Conservation (phyloP, 768 basidiomycete species). For the Podaxis rugospora region DNA sequence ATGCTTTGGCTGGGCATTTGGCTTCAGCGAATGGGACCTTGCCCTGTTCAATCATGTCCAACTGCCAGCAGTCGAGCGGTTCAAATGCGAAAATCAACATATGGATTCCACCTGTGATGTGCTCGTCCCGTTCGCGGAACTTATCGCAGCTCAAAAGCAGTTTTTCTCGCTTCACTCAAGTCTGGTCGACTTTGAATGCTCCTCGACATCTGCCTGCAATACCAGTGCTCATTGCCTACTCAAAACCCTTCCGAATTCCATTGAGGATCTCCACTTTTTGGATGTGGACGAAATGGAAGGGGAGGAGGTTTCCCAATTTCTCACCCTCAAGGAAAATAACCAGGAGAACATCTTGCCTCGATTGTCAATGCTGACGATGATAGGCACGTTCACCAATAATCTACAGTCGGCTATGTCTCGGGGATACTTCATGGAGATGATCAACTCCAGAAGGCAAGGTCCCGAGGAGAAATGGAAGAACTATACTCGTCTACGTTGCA, state of each 20-base stretch:
- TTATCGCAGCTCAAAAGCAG: background rate
- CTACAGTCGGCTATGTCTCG: background rate
- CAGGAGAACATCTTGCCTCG: background rate
- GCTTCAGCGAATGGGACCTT: background rate
- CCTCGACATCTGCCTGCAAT: background rate
- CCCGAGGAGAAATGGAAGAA: background rate
- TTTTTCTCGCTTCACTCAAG: background rate
- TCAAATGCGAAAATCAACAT: background rate
- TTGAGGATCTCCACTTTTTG: background rate
- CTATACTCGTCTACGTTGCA: background rate
- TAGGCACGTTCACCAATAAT: background rate
- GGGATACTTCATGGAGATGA: background rate
- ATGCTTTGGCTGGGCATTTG: background rate
- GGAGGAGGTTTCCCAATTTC: background rate
- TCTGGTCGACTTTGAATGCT: background rate
- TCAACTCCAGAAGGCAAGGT: background rate
- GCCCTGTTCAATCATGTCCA: background rate
- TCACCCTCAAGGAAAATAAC: background rate
- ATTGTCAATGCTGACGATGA: background rate
- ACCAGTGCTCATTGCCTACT: background rate
- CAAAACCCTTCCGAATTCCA: background rate
- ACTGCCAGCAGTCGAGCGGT: background rate
- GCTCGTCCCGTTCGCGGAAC: background rate
- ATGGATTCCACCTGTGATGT: background rate
- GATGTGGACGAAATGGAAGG: background rate